These are phyloP conservation scores for Plasmodium blacklocki DNA, from an alignment of 169 alveolate species.

Conservation along the genomic window DNA sequence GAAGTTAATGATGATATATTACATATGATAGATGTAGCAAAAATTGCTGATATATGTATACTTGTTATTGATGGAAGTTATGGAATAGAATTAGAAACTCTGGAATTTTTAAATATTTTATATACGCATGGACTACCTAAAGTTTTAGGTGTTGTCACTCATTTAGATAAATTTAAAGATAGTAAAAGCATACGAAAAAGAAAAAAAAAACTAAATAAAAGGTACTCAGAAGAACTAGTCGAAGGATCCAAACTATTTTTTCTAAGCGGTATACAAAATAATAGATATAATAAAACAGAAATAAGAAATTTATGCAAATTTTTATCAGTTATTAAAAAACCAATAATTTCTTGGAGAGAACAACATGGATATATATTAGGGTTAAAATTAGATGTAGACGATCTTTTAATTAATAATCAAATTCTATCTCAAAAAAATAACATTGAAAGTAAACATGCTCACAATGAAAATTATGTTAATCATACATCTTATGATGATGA, in stretches of 20 bases:
- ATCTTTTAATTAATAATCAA: background rate
- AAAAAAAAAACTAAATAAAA: conserved; percentile 95
- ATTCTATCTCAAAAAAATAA: background rate
- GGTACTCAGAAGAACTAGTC: conserved; percentile 98
- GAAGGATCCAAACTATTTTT: conserved; percentile 98
- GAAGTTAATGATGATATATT: conserved; percentile 97
- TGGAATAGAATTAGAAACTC: conserved; percentile 99
- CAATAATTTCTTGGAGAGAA: conserved; percentile 94
- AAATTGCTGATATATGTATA: conserved; percentile 98
- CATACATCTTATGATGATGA: background rate
- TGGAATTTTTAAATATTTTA: conserved; percentile 97
- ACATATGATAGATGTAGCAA: conserved; percentile 98
- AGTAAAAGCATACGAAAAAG: conserved; percentile 94
- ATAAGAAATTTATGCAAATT: conserved; percentile 95
- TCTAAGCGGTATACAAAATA: conserved; percentile 95
- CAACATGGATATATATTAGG: conserved; percentile 97
- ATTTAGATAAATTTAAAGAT: conserved; percentile 95
- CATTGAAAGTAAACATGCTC: too few species aligned
- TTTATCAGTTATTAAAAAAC: conserved; percentile 93
- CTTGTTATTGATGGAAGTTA: conserved; percentile 96
- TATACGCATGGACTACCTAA: conserved; percentile 95
- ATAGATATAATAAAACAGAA: conserved; percentile 94
- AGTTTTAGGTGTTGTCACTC: conserved; percentile 97
- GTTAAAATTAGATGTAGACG: conserved; percentile 92
- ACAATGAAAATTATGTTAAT: conserved; percentile 16